Evolutionary conservation across 331 rosid species (phyloP), one percentile per base, ranked within the genome.

Genomic region (Malus hybrid): DNA sequence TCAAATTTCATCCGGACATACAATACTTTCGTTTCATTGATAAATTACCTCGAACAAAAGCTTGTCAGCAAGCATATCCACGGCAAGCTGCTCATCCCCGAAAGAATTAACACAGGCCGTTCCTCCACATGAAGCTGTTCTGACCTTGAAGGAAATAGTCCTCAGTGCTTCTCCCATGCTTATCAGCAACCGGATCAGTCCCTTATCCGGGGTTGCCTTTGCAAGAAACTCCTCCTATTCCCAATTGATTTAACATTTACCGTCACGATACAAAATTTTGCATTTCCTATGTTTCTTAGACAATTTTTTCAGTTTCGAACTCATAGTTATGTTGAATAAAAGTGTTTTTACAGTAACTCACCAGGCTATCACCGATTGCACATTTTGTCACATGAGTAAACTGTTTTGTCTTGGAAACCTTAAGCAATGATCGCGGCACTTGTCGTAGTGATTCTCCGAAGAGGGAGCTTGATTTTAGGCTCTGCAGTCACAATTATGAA

Each of bases 31-130:
- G 1, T 0, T 14, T 58, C 78, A 2, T 55, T 39, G 46, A 39
- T 39, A 39, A 39, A 39, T 39, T 75, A 95, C 98, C 88, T 95
- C 99, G 30, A 95, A 95, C 74, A 95, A 88, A 81, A 95, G 96
- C 81, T 92, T 81, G 82, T 95, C 75, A 7, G 99, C 99, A 6
- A 95, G 89, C 90, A 95, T 26, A 80, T 92, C 99, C 65, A 95
- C 99, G 6, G 99, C 99, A 69, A 95, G 99, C 71, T 95, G 98
- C 74, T 95, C 99, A 55, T 92, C 99, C 42, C 99, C 99, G 69
- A 95, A 95, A 82, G 97, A 61, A 70, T 95, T 95, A 62, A 95
- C 89, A 80, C 99, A 95, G 39, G 96, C 97, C 65, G 99, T 95
- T 84, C 98, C 99, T 68, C 96, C 97, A 75, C 99, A 95, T 52